These are phyloP conservation scores for Sugiyamaella valdiviana DNA, from an alignment of 805 yeast species.

Conservation along the genomic window DNA sequence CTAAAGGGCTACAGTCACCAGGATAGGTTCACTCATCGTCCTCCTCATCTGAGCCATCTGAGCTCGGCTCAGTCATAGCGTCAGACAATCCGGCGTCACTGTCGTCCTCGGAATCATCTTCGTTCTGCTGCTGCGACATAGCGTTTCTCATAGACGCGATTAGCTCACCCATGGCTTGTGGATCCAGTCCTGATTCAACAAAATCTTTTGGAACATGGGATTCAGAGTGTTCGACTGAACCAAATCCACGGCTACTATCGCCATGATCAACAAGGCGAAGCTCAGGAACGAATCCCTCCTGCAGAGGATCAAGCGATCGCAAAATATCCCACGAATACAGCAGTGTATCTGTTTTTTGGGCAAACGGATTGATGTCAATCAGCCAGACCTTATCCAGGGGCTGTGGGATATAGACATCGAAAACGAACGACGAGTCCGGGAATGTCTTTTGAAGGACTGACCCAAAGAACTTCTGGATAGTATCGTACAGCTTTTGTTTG, in stretches of 20 bases:
- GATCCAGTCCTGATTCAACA: conserved; percentile 65
- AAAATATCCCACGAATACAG: conserved; percentile 84
- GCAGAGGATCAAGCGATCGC: conserved; percentile 26
- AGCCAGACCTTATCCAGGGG: conserved; percentile 61
- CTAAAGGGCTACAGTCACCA: no score
- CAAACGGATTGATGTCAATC: conserved; percentile 83
- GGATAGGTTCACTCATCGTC: background rate
- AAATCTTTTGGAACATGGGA: conserved; percentile 89
- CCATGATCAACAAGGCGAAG: conserved; percentile 63
- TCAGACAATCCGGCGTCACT: no score
- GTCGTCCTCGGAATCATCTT: background rate
- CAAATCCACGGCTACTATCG: conserved; percentile 64
- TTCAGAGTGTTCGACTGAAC: conserved; percentile 77
- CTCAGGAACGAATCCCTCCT: conserved; percentile 29
- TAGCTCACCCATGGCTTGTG: conserved; percentile 1
- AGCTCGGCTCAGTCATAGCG: no score
- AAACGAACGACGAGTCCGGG: conserved; percentile 52
- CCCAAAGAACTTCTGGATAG: conserved; percentile 52
- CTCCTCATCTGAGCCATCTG: no score
- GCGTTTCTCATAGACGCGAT: background rate
- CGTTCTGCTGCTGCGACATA: background rate
- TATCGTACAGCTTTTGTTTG: conserved; percentile 40
- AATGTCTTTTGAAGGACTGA: conserved; percentile 43
- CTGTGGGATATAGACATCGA: conserved; percentile 79
- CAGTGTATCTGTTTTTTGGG: conserved; percentile 69